Percentiles rank a stretch among this genome's conserved stretches.
These are phyloP conservation scores for Vanilla planifolia DNA, from an alignment of 106 monocot genomes.

Conservation along the genomic window DNA sequence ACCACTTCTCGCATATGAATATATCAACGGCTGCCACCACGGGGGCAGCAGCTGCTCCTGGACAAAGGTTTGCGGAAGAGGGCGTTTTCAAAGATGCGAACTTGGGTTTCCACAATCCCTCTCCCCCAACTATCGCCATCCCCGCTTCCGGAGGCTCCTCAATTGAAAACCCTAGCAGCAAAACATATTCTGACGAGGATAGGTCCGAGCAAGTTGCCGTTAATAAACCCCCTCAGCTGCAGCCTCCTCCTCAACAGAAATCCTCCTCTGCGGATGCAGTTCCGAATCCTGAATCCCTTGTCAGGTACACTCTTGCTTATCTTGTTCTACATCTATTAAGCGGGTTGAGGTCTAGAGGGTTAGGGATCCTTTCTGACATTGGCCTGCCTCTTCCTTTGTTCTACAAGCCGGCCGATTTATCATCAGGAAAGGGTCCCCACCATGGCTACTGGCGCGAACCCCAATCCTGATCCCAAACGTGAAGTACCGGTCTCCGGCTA, in stretches of 20 bases:
- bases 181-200: conserved; percentile 54
- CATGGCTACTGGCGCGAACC: neutral
- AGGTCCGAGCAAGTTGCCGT: conserved; percentile 35
- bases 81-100: neutral
- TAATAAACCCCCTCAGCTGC: no score
- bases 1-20: conserved; percentile 61
- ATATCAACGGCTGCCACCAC: conserved; percentile 7
- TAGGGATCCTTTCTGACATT: neutral
- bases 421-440: conserved; percentile 4
- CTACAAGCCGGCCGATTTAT: neutral
- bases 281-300: neutral
- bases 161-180: conserved; percentile 34
- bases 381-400: neutral
- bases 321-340: neutral
- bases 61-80: neutral
- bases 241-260: conserved; percentile 8
- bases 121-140: conserved; percentile 8
- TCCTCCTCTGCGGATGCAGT: neutral
- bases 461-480: conserved; percentile 7
- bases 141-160: conserved; percentile 26
- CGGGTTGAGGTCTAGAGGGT: neutral
- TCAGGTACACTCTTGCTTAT: neutral
- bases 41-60: neutral
- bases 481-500: neutral
- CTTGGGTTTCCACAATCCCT: neutral